phyloP scores from a whole-genome alignment of 2,329 filamentous ascomycete genomes.

The Calonectria ilicicola region DNA sequence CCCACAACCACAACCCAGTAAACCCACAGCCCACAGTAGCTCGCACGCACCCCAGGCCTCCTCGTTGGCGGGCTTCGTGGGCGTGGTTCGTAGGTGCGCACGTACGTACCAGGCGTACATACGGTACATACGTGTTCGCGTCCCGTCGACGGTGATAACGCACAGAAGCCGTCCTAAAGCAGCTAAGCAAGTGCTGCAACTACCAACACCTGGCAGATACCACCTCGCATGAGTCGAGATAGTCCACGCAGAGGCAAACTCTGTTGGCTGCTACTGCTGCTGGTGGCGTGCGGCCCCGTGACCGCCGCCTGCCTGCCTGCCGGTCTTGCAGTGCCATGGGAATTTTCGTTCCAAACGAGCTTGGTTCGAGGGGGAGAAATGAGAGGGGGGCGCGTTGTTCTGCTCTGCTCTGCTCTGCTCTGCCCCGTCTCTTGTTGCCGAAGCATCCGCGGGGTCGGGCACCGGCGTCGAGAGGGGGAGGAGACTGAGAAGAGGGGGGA shows the following conservation, averaged over 20 bases:
- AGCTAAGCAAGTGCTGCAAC: not conserved
- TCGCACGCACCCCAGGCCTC: too few species aligned
- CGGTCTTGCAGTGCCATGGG: not conserved
- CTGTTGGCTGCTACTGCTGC: not conserved
- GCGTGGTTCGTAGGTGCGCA: not conserved
- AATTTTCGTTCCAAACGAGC: not conserved
- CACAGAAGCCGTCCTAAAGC: not conserved
- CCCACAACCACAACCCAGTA: too few species aligned
- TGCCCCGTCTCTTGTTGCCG: too few species aligned
- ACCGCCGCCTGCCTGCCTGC: not conserved
- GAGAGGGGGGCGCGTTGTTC: not conserved
- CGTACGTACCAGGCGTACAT: too few species aligned
- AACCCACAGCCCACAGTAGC: too few species aligned
- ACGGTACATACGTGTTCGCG: too few species aligned
- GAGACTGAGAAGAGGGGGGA: not conserved
- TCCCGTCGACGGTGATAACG: not conserved
- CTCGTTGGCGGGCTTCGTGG: not conserved
- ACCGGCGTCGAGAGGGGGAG: too few species aligned
- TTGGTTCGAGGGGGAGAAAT: not conserved
- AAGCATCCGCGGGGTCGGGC: not conserved
- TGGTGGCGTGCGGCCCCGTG: not conserved
- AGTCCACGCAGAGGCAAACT: not conserved
- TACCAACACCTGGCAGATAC: slow-evolving; percentile 3
- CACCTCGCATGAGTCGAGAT: slow-evolving; percentile 3
- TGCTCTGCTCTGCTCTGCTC: too few species aligned